A percentile compares a stretch with the other conserved stretches of the same genome.
Evolutionary conservation across 2,329 filamentous ascomycete species (phyloP).

Genomic region (Penicillium janthinellum): DNA sequence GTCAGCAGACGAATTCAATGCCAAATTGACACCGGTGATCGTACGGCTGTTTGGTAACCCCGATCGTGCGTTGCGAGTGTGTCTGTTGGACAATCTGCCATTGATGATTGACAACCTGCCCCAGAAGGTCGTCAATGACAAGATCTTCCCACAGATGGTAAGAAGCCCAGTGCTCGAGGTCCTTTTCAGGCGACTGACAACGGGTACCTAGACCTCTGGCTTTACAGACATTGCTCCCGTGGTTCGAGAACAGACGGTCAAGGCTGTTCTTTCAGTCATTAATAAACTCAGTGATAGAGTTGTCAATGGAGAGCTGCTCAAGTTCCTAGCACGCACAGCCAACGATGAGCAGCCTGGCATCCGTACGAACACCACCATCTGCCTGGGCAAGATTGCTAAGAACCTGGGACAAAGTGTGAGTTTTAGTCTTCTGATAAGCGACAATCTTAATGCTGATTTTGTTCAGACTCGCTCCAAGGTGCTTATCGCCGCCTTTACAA

Average conservation of each 20-base stretch:
- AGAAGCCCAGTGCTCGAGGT: conserved; percentile 21
- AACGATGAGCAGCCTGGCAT: conserved; percentile 98
- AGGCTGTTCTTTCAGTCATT: conserved; percentile 85
- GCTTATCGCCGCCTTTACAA: conserved; percentile 85
- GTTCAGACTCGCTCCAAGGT: conserved; percentile 78
- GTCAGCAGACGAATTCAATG: conserved; percentile 84
- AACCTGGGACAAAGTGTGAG: conserved; percentile 69
- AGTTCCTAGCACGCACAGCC: conserved; percentile 89
- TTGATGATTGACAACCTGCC: conserved; percentile 88
- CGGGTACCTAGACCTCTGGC: conserved; percentile 70
- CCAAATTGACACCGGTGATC: conserved; percentile 80
- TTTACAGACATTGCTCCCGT: conserved; percentile 91
- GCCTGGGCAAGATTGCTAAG: conserved; percentile 91
- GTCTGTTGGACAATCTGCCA: conserved; percentile 82
- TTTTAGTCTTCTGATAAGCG: neutral
- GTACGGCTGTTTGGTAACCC: conserved; percentile 87
- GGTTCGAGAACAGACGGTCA: conserved; percentile 92
- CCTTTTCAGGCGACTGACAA: conserved; percentile 29
- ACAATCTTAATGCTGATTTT: conserved; percentile 29
- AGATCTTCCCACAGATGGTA: conserved; percentile 93
- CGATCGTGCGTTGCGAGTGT: conserved; percentile 88
- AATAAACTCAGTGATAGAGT: conserved; percentile 87
- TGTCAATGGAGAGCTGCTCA: conserved; percentile 89
- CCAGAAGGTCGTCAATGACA: conserved; percentile 89
- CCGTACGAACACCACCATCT: conserved; percentile 96